Conservation (phyloP, 495 filamentous ascomycete species). For the Talaromyces adpressus region DNA sequence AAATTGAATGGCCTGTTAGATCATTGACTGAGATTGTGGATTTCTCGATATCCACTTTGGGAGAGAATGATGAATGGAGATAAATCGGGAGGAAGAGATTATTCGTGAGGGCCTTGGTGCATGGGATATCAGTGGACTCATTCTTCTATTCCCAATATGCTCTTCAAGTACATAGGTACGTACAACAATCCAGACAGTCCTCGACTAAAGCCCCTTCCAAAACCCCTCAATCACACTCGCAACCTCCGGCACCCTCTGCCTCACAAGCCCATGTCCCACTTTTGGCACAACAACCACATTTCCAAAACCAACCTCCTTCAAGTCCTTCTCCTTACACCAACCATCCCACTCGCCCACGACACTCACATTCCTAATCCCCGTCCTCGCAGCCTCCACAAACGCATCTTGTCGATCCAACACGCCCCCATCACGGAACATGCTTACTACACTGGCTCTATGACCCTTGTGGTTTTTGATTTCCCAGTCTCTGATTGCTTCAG, state of each 20-base stretch:
- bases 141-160: background rate
- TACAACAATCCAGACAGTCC: background rate
- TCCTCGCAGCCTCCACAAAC: constrained; percentile 24
- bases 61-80: too few species aligned
- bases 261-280: constrained; percentile 33
- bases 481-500: constrained; percentile 39
- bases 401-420: constrained; percentile 29
- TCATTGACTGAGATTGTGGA: too few species aligned
- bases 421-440: constrained; percentile 33
- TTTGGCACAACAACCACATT: constrained; percentile 28
- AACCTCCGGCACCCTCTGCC: constrained; percentile 26
- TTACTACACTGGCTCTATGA: constrained; percentile 33
- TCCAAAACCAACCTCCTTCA: constrained; percentile 25
- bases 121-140: background rate
- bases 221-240: constrained; percentile 23
- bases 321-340: constrained; percentile 24
- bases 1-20: too few species aligned
- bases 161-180: background rate
- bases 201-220: constrained; percentile 14
- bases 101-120: too few species aligned
- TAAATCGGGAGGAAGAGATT: too few species aligned
- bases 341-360: constrained; percentile 37
- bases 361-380: constrained; percentile 18
- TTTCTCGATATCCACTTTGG: too few species aligned
- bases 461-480: constrained; percentile 34